A percentile compares a stretch with the other conserved stretches of the same genome.
phyloP scores from a whole-genome alignment of 2,329 filamentous ascomycete genomes.

The Pseudogymnoascus sp. region DNA sequence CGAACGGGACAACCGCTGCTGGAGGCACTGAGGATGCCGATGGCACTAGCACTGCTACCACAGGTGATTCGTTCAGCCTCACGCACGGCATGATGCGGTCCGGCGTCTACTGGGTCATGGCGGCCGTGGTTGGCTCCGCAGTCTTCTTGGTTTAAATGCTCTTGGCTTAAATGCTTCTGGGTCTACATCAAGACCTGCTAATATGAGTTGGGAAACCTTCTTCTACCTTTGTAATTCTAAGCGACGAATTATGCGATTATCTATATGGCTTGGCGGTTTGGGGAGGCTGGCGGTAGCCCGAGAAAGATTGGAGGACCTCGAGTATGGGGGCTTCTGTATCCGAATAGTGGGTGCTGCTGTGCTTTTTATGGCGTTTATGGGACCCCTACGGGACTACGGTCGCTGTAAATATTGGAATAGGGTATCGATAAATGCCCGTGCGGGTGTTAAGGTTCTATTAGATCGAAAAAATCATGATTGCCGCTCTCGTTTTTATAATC shows the following conservation, averaged over 20 bases:
- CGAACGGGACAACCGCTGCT: constrained; percentile 53
- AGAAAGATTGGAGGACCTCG: background rate
- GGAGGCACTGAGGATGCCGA: constrained; percentile 36
- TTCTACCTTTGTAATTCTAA: background rate
- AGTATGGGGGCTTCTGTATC: background rate
- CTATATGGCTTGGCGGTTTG: background rate
- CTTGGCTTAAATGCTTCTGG: background rate
- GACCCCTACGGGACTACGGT: background rate
- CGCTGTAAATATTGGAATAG: background rate
- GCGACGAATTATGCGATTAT: background rate
- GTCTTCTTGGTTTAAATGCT: constrained; percentile 12
- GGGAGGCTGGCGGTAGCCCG: background rate
- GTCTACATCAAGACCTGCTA: background rate
- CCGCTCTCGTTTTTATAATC: background rate
- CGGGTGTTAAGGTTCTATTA: background rate
- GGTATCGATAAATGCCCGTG: background rate
- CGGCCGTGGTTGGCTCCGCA: constrained; percentile 21
- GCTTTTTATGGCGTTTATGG: background rate
- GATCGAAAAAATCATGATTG: background rate
- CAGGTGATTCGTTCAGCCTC: background rate
- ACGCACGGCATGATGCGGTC: constrained; percentile 12
- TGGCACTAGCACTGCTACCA: constrained; percentile 22
- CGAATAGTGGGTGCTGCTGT: background rate
- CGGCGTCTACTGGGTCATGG: constrained; percentile 24
- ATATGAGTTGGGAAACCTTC: background rate